These are phyloP conservation scores for Chloropicon primus DNA, from an alignment of 139 green algal genomes.

Conservation along the genomic window DNA sequence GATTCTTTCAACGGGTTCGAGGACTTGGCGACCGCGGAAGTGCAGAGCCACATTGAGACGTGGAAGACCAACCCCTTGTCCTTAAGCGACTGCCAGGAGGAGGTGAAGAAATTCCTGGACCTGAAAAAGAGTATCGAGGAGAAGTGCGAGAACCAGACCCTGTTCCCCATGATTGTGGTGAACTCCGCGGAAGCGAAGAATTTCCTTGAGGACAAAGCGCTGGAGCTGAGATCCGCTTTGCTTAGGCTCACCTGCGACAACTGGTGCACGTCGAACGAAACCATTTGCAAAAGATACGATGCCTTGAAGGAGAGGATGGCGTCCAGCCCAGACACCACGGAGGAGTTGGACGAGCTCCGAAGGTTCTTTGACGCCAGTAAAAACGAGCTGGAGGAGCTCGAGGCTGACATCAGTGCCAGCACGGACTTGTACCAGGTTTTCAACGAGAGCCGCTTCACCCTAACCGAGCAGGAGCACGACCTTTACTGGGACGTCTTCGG, in stretches of 20 bases:
- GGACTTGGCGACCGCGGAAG: conserved; percentile 18
- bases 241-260: not conserved
- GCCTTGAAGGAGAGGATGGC: conserved; percentile 2
- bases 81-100: conserved; percentile 5
- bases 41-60: conserved; percentile 20
- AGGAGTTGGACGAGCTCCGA: conserved; percentile 49
- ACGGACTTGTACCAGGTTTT: conserved; percentile 19
- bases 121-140: conserved; percentile 37
- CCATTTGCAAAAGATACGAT: conserved; percentile 5
- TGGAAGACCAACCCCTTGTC: not conserved
- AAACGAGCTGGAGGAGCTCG: conserved; percentile 28
- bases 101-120: conserved; percentile 30
- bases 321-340: conserved; percentile 26
- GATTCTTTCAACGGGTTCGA: conserved; percentile 13
- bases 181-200: conserved; percentile 17
- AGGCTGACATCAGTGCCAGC: conserved; percentile 24
- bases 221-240: not conserved
- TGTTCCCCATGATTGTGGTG: conserved; percentile 14
- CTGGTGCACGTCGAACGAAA: not conserved
- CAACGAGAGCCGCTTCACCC: conserved; percentile 19
- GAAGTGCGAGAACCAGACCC: conserved; percentile 7
- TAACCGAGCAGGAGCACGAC: conserved; percentile 21
- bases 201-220: conserved; percentile 22
- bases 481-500: conserved; percentile 38
- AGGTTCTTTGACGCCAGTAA: conserved; percentile 14